Evolutionary conservation across 78 protist genomes (phyloP), one percentile per base, ranked within the genome.

Genomic region (Dictyostelium discoideum): DNA sequence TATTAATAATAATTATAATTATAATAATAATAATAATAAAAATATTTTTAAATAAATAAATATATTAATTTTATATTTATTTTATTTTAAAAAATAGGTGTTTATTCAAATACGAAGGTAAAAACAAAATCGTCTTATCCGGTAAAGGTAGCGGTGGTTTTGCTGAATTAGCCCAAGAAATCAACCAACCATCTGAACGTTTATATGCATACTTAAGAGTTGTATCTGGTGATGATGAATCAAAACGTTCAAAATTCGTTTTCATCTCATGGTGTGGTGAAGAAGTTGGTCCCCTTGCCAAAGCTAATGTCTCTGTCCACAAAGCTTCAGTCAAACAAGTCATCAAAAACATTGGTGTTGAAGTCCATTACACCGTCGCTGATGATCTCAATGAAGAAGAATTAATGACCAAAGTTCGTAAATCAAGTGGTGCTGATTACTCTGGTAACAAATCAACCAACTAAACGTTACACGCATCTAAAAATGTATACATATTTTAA

Each of bases 341-440:
- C 72, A 63, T 95, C 85, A 2, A 44, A 50, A 83, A 88, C 89
- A 88, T 63, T 46, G 92, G 86, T 50, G 60, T 54, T 2, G 97
- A 88, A 73, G 0, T 84, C 69, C 92, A 84, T 46, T 54, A 26
- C 44, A 63, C n/a, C n/a, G n/a, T n/a, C n/a, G n/a, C 65, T 8
- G 89, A 24, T 0, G 97, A 95, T 46, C 0, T 95, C 50, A 39
- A 95, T 67, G 97, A 85, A 73, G 82, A 74, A 26, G 93, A 13
- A 9, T 24, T 95, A 54, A 67, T 46, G 88, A 20, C n/a, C 16
- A 78, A 54, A 9, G 60, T 93, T 82, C 84, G 69, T 46, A 88
- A 89, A 89, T 87, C 97, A 50, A 26, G 85, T 18, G 97, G 97
- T 84, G 97, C 97, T 80, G 89, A 95, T 87, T 95, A 95, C 97